A percentile compares a stretch with the other conserved stretches of the same genome.
These are phyloP conservation scores for Fusarium cyanostomum DNA, from an alignment of 2,329 filamentous ascomycete species.

Conservation along the genomic window DNA sequence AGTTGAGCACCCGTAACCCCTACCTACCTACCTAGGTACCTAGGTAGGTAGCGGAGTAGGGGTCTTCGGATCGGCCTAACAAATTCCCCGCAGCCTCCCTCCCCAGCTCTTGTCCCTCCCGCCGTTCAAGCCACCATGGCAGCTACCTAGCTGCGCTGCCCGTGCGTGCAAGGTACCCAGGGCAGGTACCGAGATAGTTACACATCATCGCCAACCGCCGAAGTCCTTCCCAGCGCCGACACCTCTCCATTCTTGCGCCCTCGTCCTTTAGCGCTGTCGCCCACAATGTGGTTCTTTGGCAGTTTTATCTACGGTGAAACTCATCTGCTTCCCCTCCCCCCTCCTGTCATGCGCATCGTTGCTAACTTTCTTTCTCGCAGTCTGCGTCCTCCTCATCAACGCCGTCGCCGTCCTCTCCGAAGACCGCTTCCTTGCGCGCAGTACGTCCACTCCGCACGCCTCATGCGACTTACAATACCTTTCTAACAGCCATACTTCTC, in stretches of 20 bases:
- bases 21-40: too few species aligned
- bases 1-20: neutral
- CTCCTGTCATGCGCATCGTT: neutral
- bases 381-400: slow-evolving; percentile 89
- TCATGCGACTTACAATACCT: neutral
- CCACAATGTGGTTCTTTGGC: slow-evolving; percentile 72
- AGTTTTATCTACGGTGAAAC: slow-evolving; percentile 72
- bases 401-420: slow-evolving; percentile 93
- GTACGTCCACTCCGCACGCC: slow-evolving; percentile 41
- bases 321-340: neutral
- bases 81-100: slow-evolving; percentile 39
- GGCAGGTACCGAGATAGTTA: slow-evolving; percentile 20
- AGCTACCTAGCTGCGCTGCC: slow-evolving; percentile 8
- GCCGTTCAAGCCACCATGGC: slow-evolving; percentile 27
- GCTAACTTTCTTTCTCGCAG: slow-evolving; percentile 47
- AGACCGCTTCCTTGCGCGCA: slow-evolving; percentile 87
- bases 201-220: slow-evolving; percentile 32
- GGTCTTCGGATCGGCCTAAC: slow-evolving; percentile 48
- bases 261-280: slow-evolving; percentile 6
- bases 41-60: neutral
- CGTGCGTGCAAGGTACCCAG: slow-evolving; percentile 1
- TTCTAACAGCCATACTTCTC: slow-evolving; percentile 19
- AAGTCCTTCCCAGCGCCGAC: slow-evolving; percentile 4
- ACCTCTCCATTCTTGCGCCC: neutral
- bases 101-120: slow-evolving; percentile 3